Percentiles rank a stretch among this genome's conserved stretches.
Evolutionary conservation across 116 monocot genomes (phyloP).

Genomic region (Iris pallida): DNA sequence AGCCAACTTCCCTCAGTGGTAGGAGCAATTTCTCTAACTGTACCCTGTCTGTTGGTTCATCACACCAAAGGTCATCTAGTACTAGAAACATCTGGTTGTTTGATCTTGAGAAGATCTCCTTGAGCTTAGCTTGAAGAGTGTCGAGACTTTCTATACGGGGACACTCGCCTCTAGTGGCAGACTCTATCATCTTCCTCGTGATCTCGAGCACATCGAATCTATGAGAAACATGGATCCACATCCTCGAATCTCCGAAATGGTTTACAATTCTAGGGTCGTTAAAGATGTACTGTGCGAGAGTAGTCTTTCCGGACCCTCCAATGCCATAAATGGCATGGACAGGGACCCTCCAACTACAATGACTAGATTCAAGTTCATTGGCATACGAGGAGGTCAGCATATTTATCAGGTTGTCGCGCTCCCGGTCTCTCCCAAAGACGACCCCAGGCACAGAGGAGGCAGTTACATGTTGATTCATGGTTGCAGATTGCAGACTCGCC

Average conservation of each 20-base stretch:
- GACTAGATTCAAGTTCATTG: neutral
- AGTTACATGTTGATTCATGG: neutral
- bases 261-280: neutral
- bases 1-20: neutral
- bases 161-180: neutral
- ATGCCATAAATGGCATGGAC: neutral
- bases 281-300: slow-evolving; percentile 3
- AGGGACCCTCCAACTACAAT: neutral
- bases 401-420: neutral
- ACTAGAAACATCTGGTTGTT: neutral
- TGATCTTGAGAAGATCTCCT: neutral
- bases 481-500: too few relatives aligned
- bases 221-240: slow-evolving; percentile 2
- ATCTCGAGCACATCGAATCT: neutral
- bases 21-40: neutral
- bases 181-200: neutral
- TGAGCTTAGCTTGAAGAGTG: neutral
- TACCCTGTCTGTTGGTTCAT: neutral
- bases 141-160: neutral
- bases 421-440: slow-evolving; percentile 3
- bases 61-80: slow-evolving; percentile 6
- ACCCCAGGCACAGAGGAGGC: neutral
- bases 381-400: neutral
- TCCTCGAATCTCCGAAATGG: slow-evolving; percentile 1
- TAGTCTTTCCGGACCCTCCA: slow-evolving; percentile 8